phyloP scores from a whole-genome alignment of 1,139 yeast species.

The Yamadazyma sp. region DNA sequence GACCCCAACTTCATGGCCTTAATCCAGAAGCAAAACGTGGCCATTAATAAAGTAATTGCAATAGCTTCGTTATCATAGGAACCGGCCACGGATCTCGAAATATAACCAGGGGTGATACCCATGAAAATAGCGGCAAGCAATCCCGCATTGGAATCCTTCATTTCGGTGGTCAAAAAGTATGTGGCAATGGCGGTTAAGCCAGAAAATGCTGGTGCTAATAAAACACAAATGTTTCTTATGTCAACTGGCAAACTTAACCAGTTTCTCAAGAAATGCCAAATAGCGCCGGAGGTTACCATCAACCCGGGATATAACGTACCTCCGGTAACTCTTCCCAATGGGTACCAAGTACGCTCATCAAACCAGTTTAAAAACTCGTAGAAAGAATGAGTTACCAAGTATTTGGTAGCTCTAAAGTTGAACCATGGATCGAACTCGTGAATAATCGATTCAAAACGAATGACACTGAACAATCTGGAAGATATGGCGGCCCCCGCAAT shows the following conservation, averaged over 20 bases:
- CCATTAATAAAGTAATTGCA: conserved; percentile 94
- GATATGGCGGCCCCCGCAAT: conserved; percentile 90
- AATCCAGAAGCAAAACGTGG: conserved; percentile 95
- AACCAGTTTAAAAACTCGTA: conserved; percentile 97
- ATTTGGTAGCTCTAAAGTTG: conserved; percentile 92
- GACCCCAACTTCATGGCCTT: conserved; percentile 91
- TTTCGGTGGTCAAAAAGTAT: conserved; percentile 84
- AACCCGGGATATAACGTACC: conserved; percentile 98
- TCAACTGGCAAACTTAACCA: conserved; percentile 80
- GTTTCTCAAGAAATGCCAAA: conserved; percentile 71
- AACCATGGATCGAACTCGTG: conserved; percentile 99
- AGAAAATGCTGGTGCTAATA: conserved; percentile 95
- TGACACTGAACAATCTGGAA: conserved; percentile 77
- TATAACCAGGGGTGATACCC: conserved; percentile 98
- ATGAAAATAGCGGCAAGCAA: conserved; percentile 89
- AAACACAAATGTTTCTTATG: conserved; percentile 91
- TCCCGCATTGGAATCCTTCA: conserved; percentile 90
- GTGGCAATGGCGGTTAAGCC: conserved; percentile 92
- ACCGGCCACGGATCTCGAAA: conserved; percentile 97
- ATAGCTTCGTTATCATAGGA: conserved; percentile 99
- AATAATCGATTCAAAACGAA: conserved; percentile 90
- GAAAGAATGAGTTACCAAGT: conserved; percentile 78
- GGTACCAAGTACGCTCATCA: conserved; percentile 99
- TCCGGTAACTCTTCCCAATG: conserved; percentile 97
- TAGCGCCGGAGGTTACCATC: conserved; percentile 93